phyloP scores from a whole-genome alignment of 2,329 filamentous ascomycete species.

The Venturia oleaginea region DNA sequence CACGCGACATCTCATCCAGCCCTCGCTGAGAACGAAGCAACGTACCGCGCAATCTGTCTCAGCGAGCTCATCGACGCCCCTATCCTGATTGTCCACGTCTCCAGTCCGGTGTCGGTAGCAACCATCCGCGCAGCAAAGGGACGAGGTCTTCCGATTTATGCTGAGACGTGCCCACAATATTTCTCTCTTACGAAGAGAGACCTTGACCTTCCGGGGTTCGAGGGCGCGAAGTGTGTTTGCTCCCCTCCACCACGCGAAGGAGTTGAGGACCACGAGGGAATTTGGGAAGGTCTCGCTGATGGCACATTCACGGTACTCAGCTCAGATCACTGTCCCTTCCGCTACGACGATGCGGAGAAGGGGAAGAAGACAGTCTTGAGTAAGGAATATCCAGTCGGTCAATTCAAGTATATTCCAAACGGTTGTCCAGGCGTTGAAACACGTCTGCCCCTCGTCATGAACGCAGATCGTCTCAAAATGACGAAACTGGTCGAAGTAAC shows the following conservation, averaged over 20 bases:
- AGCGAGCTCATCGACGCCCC: slow-evolving; percentile 43
- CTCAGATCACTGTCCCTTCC: slow-evolving; percentile 42
- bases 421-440: slow-evolving; percentile 51
- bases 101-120: slow-evolving; percentile 36
- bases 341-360: slow-evolving; percentile 38
- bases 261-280: slow-evolving; percentile 39
- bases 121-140: slow-evolving; percentile 43
- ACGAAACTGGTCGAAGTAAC: slow-evolving; percentile 48
- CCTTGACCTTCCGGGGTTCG: slow-evolving; percentile 42
- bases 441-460: slow-evolving; percentile 37
- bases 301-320: slow-evolving; percentile 46
- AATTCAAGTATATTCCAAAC: slow-evolving; percentile 51
- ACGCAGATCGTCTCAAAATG: slow-evolving; percentile 32
- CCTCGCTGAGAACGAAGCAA: slow-evolving; percentile 44
- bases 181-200: slow-evolving; percentile 44
- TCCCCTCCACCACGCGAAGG: slow-evolving; percentile 42
- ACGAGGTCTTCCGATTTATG: slow-evolving; percentile 41
- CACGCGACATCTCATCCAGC: slow-evolving; percentile 42
- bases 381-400: slow-evolving; percentile 33
- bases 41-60: slow-evolving; percentile 43
- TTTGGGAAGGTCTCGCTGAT: slow-evolving; percentile 43
- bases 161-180: slow-evolving; percentile 50
- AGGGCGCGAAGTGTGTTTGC: slow-evolving; percentile 48
- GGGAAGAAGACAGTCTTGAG: slow-evolving; percentile 43
- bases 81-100: slow-evolving; percentile 47